Evolutionary conservation across 1,284 basidiomycete genomes (phyloP), one percentile per base, ranked within the genome.

Genomic region (Peniophora sp.): DNA sequence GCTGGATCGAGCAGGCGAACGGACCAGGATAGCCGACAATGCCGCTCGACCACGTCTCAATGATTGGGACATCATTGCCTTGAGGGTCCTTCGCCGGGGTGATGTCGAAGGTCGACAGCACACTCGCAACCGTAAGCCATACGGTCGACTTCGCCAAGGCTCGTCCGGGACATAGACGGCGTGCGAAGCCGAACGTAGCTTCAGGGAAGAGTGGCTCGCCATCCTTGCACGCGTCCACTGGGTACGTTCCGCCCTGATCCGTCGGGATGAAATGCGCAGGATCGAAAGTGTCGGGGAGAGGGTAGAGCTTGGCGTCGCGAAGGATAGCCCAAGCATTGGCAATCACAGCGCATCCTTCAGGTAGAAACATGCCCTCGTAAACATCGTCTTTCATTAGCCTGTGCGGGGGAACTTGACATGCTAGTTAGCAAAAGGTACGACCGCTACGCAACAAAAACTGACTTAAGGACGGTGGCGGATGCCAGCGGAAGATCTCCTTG

Each of bases 291-390:
- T 20, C 17, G 3, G 43, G 43, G 18, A 15, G 3, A 10, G 18
- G 18, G 22, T 45, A 45, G 22, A 22, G 15, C 14, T 5, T 9
- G 8, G 43, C 12, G 20, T 45, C 43, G 43, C 22, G 43, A 5
- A 45, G 43, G 22, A 45, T 45, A 20, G 23, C 18, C 62, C 59
- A 67, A 22, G 55, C 53, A 50, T 64, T 64, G 3, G 57, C 61
- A 6, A 69, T 58, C 8, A 71, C 60, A 12, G 66, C 59, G 10
- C 64, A 57, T 3, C 68, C 70, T 27, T 62, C 62, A 2, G 69
- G 68, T n/a, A 73, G 64, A 44, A 62, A 60, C 53, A 67, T 68
- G 10, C 64, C 66, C 23, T 61, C 57, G 55, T 67, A 71, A 23
- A 63, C 54, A 51, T 67, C 63, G 54, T 68, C 67, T 27, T 59